Conservation (phyloP, 2,329 filamentous ascomycete genomes). For the Aspergillus tubingensis region DNA sequence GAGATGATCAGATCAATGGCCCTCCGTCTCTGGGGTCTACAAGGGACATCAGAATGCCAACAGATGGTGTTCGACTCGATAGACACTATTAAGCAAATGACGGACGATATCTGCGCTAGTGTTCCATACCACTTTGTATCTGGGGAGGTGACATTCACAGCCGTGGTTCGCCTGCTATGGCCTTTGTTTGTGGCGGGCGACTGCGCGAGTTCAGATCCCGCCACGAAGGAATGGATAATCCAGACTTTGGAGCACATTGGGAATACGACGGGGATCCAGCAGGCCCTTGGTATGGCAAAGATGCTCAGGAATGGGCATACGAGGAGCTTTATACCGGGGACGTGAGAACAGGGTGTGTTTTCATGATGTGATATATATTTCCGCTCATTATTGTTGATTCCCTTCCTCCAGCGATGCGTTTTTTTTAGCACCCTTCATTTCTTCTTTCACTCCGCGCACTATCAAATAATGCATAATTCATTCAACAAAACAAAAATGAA, state of each 20-base stretch:
- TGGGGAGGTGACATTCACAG: constrained; percentile 8
- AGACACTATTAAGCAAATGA: constrained; percentile 5
- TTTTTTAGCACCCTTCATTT: too few species aligned
- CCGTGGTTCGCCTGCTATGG: constrained; percentile 17
- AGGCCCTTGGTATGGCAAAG: not conserved
- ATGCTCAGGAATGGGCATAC: not conserved
- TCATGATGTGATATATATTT: too few species aligned
- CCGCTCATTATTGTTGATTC: too few species aligned
- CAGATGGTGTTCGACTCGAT: not conserved
- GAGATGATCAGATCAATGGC: not conserved
- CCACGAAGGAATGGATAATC: not conserved
- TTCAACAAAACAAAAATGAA: too few species aligned
- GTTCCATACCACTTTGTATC: constrained; percentile 21
- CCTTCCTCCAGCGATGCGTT: too few species aligned
- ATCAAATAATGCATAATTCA: too few species aligned
- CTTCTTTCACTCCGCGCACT: too few species aligned
- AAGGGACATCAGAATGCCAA: not conserved
- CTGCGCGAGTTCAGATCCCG: not conserved
- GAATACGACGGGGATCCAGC: not conserved
- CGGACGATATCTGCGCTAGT: constrained; percentile 22
- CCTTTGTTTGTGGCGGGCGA: constrained; percentile 22
- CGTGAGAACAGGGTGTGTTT: too few species aligned
- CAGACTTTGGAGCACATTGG: constrained; percentile 5
- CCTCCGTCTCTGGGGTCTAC: constrained; percentile 15
- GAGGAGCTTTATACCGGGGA: not conserved